These are phyloP conservation scores for Durio zibethinus DNA, from an alignment of 345 rosid genomes.

Conservation along the genomic window DNA sequence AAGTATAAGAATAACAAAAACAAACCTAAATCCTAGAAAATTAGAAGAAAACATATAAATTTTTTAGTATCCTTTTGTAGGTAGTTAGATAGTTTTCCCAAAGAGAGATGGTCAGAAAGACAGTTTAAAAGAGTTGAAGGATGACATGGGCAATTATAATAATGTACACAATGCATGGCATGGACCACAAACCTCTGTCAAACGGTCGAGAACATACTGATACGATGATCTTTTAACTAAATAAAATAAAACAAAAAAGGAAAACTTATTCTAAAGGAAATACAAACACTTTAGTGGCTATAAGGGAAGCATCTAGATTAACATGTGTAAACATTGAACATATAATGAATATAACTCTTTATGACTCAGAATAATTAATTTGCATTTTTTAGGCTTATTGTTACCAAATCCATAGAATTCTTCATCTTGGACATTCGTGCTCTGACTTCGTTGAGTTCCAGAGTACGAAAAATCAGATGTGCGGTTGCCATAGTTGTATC, in stretches of 20 bases:
- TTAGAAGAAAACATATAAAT: conserved; percentile 9
- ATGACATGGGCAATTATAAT: neutral
- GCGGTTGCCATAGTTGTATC: conserved; percentile 41
- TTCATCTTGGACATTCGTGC: conserved; percentile 38
- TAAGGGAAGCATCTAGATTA: neutral
- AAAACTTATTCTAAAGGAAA: neutral
- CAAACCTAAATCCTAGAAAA: conserved; percentile 24
- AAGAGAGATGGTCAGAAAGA: conserved; percentile 1
- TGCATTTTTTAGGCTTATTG: conserved; percentile 6
- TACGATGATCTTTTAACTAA: neutral
- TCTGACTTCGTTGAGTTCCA: conserved; percentile 37
- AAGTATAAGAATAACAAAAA: conserved; percentile 50
- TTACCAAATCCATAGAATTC: conserved; percentile 96
- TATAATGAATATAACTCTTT: neutral
- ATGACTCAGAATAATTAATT: neutral
- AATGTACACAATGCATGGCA: neutral
- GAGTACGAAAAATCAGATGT: conserved; percentile 64
- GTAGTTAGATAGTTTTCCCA: neutral
- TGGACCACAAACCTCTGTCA: neutral
- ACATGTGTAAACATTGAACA: neutral
- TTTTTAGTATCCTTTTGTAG: neutral
- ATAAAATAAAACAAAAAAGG: neutral
- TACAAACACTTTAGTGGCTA: neutral
- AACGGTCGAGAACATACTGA: neutral
- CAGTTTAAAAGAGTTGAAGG: conserved; percentile 4